Percentiles rank a stretch among this genome's conserved stretches.
These are phyloP conservation scores for Carex myosuroides DNA, from an alignment of 176 grass and related monocot genomes.

Conservation along the genomic window DNA sequence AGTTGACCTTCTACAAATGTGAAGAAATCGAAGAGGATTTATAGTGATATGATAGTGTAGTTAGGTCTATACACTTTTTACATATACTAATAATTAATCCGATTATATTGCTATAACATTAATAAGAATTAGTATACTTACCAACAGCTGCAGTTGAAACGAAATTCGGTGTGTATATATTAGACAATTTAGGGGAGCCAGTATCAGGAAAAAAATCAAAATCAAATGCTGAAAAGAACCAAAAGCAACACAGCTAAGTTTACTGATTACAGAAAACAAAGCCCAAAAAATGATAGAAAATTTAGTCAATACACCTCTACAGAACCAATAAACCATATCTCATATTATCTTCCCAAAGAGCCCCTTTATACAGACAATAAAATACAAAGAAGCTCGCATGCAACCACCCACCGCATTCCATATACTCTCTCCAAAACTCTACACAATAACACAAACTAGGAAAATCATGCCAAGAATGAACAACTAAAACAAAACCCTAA, in stretches of 20 bases:
- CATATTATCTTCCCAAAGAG: constrained; percentile 53
- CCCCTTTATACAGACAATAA: constrained; percentile 61
- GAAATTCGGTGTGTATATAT: too few species aligned
- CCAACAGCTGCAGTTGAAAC: not conserved
- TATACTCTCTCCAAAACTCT: constrained; percentile 59
- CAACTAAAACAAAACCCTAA: constrained; percentile 41
- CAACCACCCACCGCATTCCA: constrained; percentile 26
- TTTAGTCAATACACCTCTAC: constrained; percentile 21
- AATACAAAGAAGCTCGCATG: constrained; percentile 50
- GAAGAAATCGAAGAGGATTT: too few species aligned
- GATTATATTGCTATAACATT: not conserved
- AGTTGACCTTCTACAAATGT: too few species aligned
- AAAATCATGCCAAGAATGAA: constrained; percentile 72
- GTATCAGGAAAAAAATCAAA: constrained; percentile 1
- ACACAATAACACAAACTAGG: constrained; percentile 45
- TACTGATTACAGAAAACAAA: constrained; percentile 9
- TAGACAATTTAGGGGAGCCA: not conserved
- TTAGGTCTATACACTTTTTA: not conserved
- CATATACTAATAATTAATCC: not conserved
- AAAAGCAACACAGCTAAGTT: not conserved
- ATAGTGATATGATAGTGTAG: too few species aligned
- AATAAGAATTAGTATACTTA: not conserved
- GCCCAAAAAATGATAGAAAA: constrained; percentile 22
- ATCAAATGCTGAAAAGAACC: constrained; percentile 16
- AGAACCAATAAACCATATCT: constrained; percentile 33